phyloP scores from a whole-genome alignment of 1,139 yeast species.

The Kodamaea derodonti region DNA sequence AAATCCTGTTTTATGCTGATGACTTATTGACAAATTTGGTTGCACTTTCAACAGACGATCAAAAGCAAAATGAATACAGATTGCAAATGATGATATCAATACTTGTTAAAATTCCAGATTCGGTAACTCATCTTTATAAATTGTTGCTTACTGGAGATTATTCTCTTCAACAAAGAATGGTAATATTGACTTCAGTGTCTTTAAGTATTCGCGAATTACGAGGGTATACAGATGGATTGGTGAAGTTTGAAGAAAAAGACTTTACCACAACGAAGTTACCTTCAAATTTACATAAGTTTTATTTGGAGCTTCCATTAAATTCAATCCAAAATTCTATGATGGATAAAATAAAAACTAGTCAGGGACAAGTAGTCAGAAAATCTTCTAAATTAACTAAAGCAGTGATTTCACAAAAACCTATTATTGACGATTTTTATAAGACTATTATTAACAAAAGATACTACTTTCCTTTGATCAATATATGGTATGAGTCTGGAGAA shows the following conservation, averaged over 20 bases:
- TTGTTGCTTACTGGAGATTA: slow-evolving; percentile 58
- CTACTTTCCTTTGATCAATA: slow-evolving; percentile 53
- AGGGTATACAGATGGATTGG: slow-evolving; percentile 50
- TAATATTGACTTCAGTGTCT: slow-evolving; percentile 52
- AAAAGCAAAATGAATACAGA: slow-evolving; percentile 47
- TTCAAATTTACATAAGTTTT: slow-evolving; percentile 37
- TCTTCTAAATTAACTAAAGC: slow-evolving; percentile 36
- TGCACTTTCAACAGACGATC: slow-evolving; percentile 48
- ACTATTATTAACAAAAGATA: slow-evolving; percentile 40
- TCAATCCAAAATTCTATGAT: slow-evolving; percentile 33
- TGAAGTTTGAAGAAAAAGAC: slow-evolving; percentile 22
- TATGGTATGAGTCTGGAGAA: slow-evolving; percentile 46
- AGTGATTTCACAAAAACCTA: slow-evolving; percentile 11
- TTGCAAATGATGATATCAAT: slow-evolving; percentile 52
- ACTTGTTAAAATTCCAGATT: slow-evolving; percentile 43
- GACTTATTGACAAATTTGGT: slow-evolving; percentile 44
- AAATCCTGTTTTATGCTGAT: slow-evolving; percentile 46
- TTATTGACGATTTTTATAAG: slow-evolving; percentile 36
- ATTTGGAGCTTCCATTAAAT: slow-evolving; percentile 7
- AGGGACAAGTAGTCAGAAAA: slow-evolving; percentile 40
- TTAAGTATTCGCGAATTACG: slow-evolving; percentile 57
- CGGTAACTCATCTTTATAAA: slow-evolving; percentile 34
- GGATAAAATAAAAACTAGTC: slow-evolving; percentile 33
- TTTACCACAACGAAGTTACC: slow-evolving; percentile 49
- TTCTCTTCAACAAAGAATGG: slow-evolving; percentile 59